Evolutionary conservation across 192 early-diverging fungal species (phyloP), one percentile per base, ranked within the genome.

Genomic region (Coemansia sp.): DNA sequence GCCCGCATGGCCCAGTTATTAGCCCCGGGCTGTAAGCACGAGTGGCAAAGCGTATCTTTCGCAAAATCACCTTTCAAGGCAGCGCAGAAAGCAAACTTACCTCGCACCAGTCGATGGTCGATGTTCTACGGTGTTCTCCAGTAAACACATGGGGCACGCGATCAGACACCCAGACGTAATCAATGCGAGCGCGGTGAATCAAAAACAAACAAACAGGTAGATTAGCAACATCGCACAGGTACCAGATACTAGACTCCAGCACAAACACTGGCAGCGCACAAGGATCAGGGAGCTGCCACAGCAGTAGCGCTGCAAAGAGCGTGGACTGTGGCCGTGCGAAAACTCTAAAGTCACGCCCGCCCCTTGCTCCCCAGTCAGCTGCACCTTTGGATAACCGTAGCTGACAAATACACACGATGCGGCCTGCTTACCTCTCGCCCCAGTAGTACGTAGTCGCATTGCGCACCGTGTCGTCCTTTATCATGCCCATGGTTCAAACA

Each of bases 81-180:
- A 7, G 8, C 29, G 22, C 15, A 32, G 4, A 43, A 43, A 23
- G 39, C 22, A 62, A 37, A 29, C 76, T 76, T 83, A 86, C 87
- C 80, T 91, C 89, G 73, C 89, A 91, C 89, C 89, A 91, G 66
- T 91, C 89, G 48, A 87, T 75, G 2, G 86, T 87, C 8, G 86
- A 83, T 41, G 86, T 87, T 54, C 83, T 85, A 81, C 22, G 25
- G 29, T 35, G 12, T 56, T 25, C 7, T 25, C 9, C 9, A 2
- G n/a, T 1, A 15, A 57, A 38, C 32, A 25, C 14, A 17, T 5
- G 10, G 5, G 2, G 15, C 15, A 54, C 55, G 4, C 8, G 11
- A 11, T 57, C 15, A 8, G 6, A 17, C 32, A n/a, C 55, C 15
- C 53, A 55, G 14, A 9, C 29, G 48, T 50, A 57, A 57, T 10